These are phyloP conservation scores for Monilinia polystroma DNA, from an alignment of 2,329 filamentous ascomycete species.

Conservation along the genomic window DNA sequence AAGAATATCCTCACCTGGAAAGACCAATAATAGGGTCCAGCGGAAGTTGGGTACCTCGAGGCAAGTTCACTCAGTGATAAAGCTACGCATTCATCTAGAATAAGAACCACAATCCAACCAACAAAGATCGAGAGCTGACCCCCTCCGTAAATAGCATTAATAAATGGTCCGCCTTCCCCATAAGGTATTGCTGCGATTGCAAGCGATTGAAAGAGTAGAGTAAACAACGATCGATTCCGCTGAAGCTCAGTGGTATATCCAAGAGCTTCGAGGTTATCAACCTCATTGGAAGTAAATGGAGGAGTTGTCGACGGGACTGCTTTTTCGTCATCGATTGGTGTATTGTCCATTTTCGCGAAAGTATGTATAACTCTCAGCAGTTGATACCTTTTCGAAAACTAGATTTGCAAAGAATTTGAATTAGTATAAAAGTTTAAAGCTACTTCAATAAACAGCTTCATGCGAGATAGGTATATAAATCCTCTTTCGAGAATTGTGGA, in stretches of 20 bases:
- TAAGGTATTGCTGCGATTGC: conserved; percentile 61
- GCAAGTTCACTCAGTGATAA: conserved; percentile 72
- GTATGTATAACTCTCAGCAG: background rate
- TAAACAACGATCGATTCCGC: conserved; percentile 59
- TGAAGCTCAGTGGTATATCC: conserved; percentile 58
- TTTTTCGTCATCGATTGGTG: conserved; percentile 24
- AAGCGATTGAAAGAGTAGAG: conserved; percentile 59
- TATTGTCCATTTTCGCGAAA: background rate
- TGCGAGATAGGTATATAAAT: background rate
- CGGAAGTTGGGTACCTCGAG: conserved; percentile 72
- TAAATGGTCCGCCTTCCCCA: conserved; percentile 43
- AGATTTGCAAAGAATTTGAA: background rate
- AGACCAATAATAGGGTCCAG: conserved; percentile 76
- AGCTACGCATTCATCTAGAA: conserved; percentile 64
- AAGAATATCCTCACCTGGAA: conserved; percentile 53
- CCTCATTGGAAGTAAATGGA: conserved; percentile 27
- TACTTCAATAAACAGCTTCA: background rate
- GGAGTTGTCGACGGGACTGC: background rate
- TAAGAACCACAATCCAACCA: conserved; percentile 54
- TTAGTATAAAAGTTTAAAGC: background rate
- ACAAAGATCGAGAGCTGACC: conserved; percentile 57
- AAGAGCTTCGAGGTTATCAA: conserved; percentile 40
- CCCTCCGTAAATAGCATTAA: conserved; percentile 39
- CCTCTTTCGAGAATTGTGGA: background rate
- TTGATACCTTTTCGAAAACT: background rate